A percentile compares a stretch with the other conserved stretches of the same genome.
Evolutionary conservation across 2,329 filamentous ascomycete species (phyloP).

Genomic region (Penicillium concentricum): DNA sequence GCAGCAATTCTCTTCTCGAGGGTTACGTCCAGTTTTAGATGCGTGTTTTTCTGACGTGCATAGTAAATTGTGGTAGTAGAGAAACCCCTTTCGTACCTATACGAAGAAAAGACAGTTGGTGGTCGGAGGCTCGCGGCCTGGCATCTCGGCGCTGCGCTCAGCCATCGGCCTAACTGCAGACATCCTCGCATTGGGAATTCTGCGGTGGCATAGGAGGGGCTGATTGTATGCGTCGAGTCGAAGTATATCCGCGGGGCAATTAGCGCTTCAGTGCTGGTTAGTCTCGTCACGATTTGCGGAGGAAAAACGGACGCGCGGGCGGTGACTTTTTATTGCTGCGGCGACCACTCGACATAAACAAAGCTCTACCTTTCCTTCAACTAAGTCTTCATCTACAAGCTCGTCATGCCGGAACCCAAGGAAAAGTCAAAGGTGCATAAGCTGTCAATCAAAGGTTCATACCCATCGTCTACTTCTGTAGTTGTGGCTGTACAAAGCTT

Average conservation of each 20-base stretch:
- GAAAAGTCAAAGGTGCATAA: constrained; percentile 91
- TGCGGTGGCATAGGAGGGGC: constrained; percentile 33
- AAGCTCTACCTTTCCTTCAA: constrained; percentile 17
- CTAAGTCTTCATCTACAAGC: background rate
- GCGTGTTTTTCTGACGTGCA: constrained; percentile 18
- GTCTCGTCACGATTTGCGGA: constrained; percentile 26
- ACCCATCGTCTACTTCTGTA: background rate
- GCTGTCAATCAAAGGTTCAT: constrained; percentile 61
- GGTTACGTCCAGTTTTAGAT: constrained; percentile 40
- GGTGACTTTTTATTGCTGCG: constrained; percentile 36
- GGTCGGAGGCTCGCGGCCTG: constrained; percentile 32
- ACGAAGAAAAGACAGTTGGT: constrained; percentile 21
- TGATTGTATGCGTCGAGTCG: constrained; percentile 2
- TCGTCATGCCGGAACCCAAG: constrained; percentile 49
- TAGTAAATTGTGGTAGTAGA: constrained; percentile 28
- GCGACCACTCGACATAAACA: constrained; percentile 41
- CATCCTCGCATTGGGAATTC: constrained; percentile 48
- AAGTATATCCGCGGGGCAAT: background rate
- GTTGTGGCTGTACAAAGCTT: constrained; percentile 21
- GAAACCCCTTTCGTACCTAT: constrained; percentile 31
- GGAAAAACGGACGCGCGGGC: constrained; percentile 31
- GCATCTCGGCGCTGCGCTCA: constrained; percentile 41
- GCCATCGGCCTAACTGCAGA: constrained; percentile 48
- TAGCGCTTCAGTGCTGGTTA: background rate
- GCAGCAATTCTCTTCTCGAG: constrained; percentile 58